Percentiles rank a stretch among this genome's conserved stretches.
These are phyloP conservation scores for Dianthus caryophyllus DNA, from an alignment of 148 eudicot species.

Conservation along the genomic window DNA sequence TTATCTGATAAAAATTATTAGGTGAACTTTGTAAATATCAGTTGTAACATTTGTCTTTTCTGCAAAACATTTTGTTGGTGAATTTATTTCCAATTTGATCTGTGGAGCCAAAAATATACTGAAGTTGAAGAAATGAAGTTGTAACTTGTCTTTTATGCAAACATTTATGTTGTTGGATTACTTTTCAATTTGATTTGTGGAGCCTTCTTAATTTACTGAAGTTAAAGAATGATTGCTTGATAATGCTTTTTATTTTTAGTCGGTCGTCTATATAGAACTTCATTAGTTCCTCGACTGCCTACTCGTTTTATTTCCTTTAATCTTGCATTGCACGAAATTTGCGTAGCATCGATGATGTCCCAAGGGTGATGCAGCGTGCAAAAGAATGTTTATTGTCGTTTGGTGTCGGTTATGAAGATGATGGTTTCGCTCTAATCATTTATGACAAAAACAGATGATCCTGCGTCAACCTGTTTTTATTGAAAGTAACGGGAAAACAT, in stretches of 20 bases:
- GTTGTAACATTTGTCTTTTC: constrained; percentile 1
- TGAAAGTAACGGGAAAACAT: too few species aligned
- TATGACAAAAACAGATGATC: too few species aligned
- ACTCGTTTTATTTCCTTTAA: too few species aligned
- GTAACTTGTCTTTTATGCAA: constrained; percentile 3
- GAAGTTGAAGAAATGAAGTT: constrained; percentile 2
- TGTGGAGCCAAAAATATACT: background rate
- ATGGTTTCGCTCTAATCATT: too few species aligned
- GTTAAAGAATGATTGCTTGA: background rate
- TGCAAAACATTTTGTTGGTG: constrained; percentile 19
- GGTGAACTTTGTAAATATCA: constrained; percentile 30
- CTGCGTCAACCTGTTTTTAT: too few species aligned
- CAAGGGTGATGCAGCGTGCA: too few species aligned
- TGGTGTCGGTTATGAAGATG: too few species aligned
- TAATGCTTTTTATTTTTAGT: background rate
- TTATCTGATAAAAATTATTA: constrained; percentile 16
- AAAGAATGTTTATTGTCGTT: too few species aligned
- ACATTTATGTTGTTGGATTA: constrained; percentile 9
- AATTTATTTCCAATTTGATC: constrained; percentile 7
- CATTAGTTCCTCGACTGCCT: too few species aligned
- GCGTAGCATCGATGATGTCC: too few species aligned
- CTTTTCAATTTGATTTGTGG: constrained; percentile 10
- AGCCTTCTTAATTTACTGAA: background rate
- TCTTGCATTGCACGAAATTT: too few species aligned
- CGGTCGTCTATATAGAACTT: too few species aligned